Evolutionary conservation across 495 filamentous ascomycete species (phyloP), one percentile per base, ranked within the genome.

Genomic region (Aspergillus ellipticus): DNA sequence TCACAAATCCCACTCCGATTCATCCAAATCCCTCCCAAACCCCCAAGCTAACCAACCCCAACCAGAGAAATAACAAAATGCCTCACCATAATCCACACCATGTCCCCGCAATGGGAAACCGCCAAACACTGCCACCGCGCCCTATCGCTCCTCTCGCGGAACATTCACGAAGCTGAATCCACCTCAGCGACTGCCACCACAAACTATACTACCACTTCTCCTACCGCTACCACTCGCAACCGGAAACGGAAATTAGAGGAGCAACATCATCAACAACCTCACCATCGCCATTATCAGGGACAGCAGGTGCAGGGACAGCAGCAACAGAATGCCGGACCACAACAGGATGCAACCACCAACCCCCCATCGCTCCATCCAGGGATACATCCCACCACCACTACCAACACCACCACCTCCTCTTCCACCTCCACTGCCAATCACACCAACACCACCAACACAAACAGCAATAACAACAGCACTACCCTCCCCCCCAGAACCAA

Each of bases 61-160:
- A 39, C 42, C 48, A 75, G 72, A 31, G 73, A 76, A 53, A 73
- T 76, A 5, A 51, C 63, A 13, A 58, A 64, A 20, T 73, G 68
- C 22, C 66, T 67, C 7, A 47, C 55, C 15, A 66, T 70, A 28
- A 49, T 76, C 15, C 54, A 57, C n/a, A 62, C 55, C 6, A 76
- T 76, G 71, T 69, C 66, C 52, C 16, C 35, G 5, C 70, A 73
- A 57, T 76, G 73, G 73, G 71, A 76, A 58, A 71, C 71, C 3
- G 73, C 73, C 10, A 70, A 63, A 43, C 70, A 74, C 37, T 74
- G 73, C 45, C 65, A 72, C 19, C 62, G 61, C 1, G 67, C 73
- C 1, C 55, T 76, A 4, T 61, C 62, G 7, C 39, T 73, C 1
- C 50, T 76, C n/a, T 60, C 64, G 13, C 54, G 42, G 0, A 68